These are phyloP conservation scores for Puya raimondii DNA, from an alignment of 176 grass and related monocot species.

Conservation along the genomic window DNA sequence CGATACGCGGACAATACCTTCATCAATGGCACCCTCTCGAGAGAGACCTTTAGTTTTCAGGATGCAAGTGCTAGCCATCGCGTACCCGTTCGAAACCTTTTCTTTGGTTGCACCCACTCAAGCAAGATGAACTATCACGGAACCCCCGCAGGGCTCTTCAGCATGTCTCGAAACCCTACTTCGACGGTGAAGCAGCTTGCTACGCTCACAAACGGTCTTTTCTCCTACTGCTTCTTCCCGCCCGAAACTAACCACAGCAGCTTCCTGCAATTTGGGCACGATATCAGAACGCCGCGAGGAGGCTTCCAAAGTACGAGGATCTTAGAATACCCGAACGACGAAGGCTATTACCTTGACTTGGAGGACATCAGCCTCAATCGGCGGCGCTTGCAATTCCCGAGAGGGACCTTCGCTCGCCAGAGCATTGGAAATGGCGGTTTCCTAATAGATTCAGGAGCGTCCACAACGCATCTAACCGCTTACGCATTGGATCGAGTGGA, in stretches of 20 bases:
- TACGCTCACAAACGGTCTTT: neutral
- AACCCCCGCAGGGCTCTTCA: neutral
- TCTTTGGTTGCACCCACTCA: constrained; percentile 19
- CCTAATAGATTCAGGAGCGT: neutral
- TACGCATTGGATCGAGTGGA: neutral
- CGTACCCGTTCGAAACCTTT: neutral
- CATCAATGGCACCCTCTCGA: constrained; percentile 6
- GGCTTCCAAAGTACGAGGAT: neutral
- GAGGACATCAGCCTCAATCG: neutral
- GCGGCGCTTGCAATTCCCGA: neutral
- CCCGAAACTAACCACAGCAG: neutral
- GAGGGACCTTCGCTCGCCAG: neutral
- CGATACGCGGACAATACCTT: constrained; percentile 9
- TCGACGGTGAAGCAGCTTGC: neutral
- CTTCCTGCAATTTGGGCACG: neutral
- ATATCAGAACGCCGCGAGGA: neutral
- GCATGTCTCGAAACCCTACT: neutral
- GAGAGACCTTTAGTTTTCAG: constrained; percentile 13
- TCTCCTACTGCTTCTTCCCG: neutral
- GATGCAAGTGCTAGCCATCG: neutral
- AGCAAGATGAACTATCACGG: neutral
- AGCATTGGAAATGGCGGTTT: neutral
- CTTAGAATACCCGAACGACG: neutral
- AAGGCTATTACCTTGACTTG: neutral
- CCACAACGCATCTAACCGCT: neutral